Base-by-base conservation (phyloP, 805 yeast genomes). In the Yarrowia yakushimensis region DNA sequence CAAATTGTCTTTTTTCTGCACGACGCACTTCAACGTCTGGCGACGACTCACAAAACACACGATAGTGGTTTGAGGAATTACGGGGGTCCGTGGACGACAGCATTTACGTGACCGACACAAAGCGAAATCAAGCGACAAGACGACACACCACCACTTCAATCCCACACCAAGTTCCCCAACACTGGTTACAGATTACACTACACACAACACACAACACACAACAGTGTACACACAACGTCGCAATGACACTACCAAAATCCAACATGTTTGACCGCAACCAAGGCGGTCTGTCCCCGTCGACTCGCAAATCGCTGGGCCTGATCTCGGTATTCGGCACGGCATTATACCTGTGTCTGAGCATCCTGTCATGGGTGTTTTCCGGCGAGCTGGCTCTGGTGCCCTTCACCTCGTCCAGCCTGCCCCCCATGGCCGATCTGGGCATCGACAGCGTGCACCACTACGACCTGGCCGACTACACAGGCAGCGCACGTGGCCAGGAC, bases 401-500 rank as follows among this genome's bases (percentile, higher is more conserved):
- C 22, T 55, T 55, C 48, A 55, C 61, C 18, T 12, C 43, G 22
- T 27, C 61, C 30, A 15, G n/a, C 17, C 39, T 55, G 39, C 61
- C 62, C 4, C 54, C 62, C 27, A 43, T 59, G 62, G 54, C 54
- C 31, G 33, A 42, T 34, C 43, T 34, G 15, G 62, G 43, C 17
- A 17, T 59, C 43, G 42, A 31, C 43, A 62, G 74, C 43, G 90
- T 89, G 11, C 85, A 82, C 67, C 88, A 82, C 69, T 90, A 85
- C 72, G 97, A 92, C 71, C 76, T 92, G 69, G 79, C 78, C 18
- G 81, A 86, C 65, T 85, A 83, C 67, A 78, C 76, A 52, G 91
- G 94, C 7, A 74, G 86, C 13, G 80, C 80, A 7, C 81, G 84
- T 60, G 97, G 97, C 8, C 87, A 94, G 94, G 87, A 86, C 68